Conservation (phyloP, 164 flowering plant species). For the Brasenia schreberi region DNA sequence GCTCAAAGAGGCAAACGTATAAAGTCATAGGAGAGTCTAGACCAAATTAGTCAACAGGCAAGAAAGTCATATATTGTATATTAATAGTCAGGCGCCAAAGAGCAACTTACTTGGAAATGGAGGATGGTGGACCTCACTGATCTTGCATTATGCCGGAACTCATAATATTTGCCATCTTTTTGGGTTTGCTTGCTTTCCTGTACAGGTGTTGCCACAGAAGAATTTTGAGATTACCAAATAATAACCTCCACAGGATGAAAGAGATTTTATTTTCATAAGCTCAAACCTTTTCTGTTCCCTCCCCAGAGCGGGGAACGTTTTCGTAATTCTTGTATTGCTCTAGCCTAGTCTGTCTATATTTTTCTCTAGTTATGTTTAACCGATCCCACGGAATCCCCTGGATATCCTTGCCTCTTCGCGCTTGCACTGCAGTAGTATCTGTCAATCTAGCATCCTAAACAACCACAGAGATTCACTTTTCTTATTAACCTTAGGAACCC, state of each 20-base stretch:
- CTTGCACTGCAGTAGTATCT: slow-evolving; percentile 71
- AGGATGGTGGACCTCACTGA: slow-evolving; percentile 54
- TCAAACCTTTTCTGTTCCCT: slow-evolving; percentile 51
- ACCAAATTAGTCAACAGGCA: neutral
- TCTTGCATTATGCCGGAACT: slow-evolving; percentile 39
- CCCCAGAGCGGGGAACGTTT: slow-evolving; percentile 66
- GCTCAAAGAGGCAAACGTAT: neutral
- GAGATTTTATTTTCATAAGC: neutral
- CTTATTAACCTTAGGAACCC: neutral
- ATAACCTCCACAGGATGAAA: neutral
- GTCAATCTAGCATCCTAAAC: slow-evolving; percentile 37
- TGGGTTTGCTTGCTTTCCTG: slow-evolving; percentile 47
- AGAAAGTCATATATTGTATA: neutral
- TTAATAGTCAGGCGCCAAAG: neutral
- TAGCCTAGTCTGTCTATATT: slow-evolving; percentile 62
- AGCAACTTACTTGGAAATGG: slow-evolving; percentile 38
- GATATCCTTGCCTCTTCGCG: slow-evolving; percentile 68
- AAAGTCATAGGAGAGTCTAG: neutral
- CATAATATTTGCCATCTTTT: slow-evolving; percentile 35
- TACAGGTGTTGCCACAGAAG: neutral
- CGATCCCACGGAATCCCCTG: slow-evolving; percentile 93
- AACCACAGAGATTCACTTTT: neutral
- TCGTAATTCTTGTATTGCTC: slow-evolving; percentile 88
- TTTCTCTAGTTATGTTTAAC: slow-evolving; percentile 57
- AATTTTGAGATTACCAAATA: neutral